These are phyloP conservation scores for Pseudopyrenochaeta lycopersici DNA, from an alignment of 2,329 filamentous ascomycete species.

Conservation along the genomic window DNA sequence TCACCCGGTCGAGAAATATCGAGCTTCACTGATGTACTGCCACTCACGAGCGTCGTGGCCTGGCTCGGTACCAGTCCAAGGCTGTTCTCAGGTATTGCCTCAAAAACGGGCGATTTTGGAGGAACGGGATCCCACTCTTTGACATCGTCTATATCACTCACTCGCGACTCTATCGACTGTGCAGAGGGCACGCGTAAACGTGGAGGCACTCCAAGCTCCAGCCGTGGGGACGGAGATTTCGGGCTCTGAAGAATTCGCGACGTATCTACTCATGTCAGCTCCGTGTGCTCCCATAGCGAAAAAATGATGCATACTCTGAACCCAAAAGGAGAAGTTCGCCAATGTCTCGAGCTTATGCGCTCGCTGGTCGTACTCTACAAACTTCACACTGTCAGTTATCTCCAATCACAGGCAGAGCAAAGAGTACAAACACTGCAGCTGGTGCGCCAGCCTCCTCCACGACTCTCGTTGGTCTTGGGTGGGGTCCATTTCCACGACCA, in stretches of 20 bases:
- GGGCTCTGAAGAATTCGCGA: conserved; percentile 50
- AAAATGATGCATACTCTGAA: conserved; percentile 72
- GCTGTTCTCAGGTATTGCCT: conserved; percentile 59
- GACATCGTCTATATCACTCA: conserved; percentile 68
- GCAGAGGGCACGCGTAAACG: conserved; percentile 85
- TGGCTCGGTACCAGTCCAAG: conserved; percentile 53
- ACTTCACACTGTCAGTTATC: conserved; percentile 61
- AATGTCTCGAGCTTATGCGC: conserved; percentile 88
- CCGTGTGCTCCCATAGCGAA: too few species aligned
- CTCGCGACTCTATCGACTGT: conserved; percentile 84
- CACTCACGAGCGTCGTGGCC: conserved; percentile 48
- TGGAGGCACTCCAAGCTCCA: conserved; percentile 76
- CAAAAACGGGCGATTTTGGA: conserved; percentile 58
- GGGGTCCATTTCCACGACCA: conserved; percentile 99
- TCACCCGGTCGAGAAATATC: conserved; percentile 90
- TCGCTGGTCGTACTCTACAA: conserved; percentile 95
- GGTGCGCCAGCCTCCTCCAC: conserved; percentile 92
- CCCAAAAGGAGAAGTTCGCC: conserved; percentile 94
- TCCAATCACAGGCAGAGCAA: not conserved
- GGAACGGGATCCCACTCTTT: conserved; percentile 53
- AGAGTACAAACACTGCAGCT: conserved; percentile 77
- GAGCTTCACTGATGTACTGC: conserved; percentile 69
- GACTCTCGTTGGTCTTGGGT: conserved; percentile 81
- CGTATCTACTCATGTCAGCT: conserved; percentile 44
- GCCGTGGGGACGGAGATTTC: conserved; percentile 69